A percentile compares a stretch with the other conserved stretches of the same genome.
These are phyloP conservation scores for Arachis stenosperma DNA, from an alignment of 306 rosid genomes.

Conservation along the genomic window DNA sequence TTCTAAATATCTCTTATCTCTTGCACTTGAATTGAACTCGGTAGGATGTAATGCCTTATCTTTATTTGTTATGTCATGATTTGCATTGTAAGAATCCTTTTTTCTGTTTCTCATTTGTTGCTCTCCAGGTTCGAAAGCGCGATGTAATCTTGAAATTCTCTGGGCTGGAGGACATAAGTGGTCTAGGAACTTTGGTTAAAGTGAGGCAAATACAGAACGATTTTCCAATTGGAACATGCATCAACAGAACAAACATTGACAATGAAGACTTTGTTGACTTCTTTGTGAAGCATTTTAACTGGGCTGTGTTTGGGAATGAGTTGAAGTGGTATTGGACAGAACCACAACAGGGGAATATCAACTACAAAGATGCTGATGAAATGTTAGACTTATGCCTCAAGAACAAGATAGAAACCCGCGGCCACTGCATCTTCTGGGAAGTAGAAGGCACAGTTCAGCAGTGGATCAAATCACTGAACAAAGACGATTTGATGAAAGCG, in stretches of 20 bases:
- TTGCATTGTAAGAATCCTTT: neutral
- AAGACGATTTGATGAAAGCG: constrained; percentile 63
- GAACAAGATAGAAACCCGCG: constrained; percentile 69
- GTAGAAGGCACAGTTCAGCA: constrained; percentile 71
- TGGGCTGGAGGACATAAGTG: constrained; percentile 48
- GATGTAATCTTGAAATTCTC: constrained; percentile 77
- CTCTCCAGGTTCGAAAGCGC: constrained; percentile 78
- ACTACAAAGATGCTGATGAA: constrained; percentile 87
- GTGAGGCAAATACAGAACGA: constrained; percentile 66
- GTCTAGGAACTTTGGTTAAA: constrained; percentile 55
- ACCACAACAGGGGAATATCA: constrained; percentile 73
- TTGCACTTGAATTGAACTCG: neutral
- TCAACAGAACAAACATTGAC: constrained; percentile 80
- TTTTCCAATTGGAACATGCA: constrained; percentile 88
- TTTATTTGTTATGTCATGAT: constrained; percentile 1
- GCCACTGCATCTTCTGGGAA: constrained; percentile 97
- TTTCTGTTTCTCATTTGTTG: constrained; percentile 21
- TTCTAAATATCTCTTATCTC: neutral
- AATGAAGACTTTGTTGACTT: constrained; percentile 85
- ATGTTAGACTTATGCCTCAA: constrained; percentile 66
- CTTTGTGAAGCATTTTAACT: constrained; percentile 77
- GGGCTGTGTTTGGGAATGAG: constrained; percentile 97
- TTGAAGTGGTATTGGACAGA: constrained; percentile 98
- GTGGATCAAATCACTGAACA: constrained; percentile 68
- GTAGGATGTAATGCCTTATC: neutral